These are phyloP conservation scores for Pleurotus tuoliensis DNA, from an alignment of 768 basidiomycete species.

Conservation along the genomic window DNA sequence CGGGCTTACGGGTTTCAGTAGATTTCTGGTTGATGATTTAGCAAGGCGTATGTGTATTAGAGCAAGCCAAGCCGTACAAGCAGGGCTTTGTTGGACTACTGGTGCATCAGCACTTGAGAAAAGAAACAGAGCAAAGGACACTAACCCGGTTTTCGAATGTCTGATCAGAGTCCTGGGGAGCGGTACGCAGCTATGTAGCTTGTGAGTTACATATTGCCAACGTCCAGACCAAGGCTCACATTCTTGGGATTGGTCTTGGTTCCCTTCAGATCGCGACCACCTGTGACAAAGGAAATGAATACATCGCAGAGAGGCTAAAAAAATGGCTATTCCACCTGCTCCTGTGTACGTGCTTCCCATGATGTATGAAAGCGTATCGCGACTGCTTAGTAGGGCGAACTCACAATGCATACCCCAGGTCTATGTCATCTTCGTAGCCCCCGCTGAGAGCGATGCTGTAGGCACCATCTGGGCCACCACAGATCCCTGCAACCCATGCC, in stretches of 20 bases:
- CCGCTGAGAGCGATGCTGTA: conserved; percentile 87
- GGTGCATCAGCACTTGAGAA: neutral
- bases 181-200: conserved; percentile 70
- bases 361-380: neutral
- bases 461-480: conserved; percentile 61
- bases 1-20: conserved; percentile 74
- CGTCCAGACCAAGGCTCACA: conserved; percentile 34
- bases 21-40: conserved; percentile 46
- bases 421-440: conserved; percentile 84
- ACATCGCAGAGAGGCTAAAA: neutral
- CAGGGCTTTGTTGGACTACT: conserved; percentile 64
- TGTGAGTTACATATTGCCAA: neutral
- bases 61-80: conserved; percentile 34
- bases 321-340: conserved; percentile 42
- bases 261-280: conserved; percentile 84
- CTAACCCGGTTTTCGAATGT: conserved; percentile 62
- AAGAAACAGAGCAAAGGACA: neutral
- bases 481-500: conserved; percentile 83
- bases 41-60: neutral
- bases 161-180: conserved; percentile 82
- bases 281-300: conserved; percentile 27
- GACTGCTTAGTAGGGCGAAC: conserved; percentile 17
- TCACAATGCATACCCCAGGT: conserved; percentile 78
- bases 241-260: conserved; percentile 83
- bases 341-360: conserved; percentile 71